Evolutionary conservation across 2,329 filamentous ascomycete genomes (phyloP).

Genomic region (Scleromitrula shiraiana): DNA sequence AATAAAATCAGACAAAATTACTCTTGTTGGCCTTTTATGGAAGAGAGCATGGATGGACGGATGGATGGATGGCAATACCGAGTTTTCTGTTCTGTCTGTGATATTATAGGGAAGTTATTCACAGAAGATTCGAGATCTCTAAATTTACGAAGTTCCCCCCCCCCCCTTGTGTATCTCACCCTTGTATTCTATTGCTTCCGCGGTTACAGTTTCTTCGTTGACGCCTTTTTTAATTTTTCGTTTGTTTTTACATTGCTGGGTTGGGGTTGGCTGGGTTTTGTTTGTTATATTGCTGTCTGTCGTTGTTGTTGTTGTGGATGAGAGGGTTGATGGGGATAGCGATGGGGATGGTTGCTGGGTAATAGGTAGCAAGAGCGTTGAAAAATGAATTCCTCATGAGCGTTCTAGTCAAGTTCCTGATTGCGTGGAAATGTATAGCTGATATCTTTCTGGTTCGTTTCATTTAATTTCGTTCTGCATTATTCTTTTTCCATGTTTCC

Average conservation of each 20-base stretch:
- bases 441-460: background rate
- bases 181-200: constrained; percentile 7
- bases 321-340: background rate
- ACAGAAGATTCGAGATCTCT: too few relatives aligned
- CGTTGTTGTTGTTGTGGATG: background rate
- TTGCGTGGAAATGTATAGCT: background rate
- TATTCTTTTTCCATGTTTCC: too few relatives aligned
- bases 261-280: background rate
- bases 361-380: background rate
- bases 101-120: too few relatives aligned
- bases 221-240: background rate
- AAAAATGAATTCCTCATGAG: background rate
- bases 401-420: background rate
- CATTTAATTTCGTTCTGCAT: too few relatives aligned
- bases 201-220: background rate
- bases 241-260: background rate
- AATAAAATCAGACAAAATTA: too few relatives aligned
- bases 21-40: too few relatives aligned
- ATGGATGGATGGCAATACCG: too few relatives aligned
- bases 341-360: background rate
- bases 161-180: background rate
- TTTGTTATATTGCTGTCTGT: background rate
- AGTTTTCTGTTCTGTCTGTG: too few relatives aligned
- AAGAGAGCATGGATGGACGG: too few relatives aligned
- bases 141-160: background rate